Base-by-base conservation (phyloP, 2,329 filamentous ascomycete genomes). In the Cladosporium sp. region DNA sequence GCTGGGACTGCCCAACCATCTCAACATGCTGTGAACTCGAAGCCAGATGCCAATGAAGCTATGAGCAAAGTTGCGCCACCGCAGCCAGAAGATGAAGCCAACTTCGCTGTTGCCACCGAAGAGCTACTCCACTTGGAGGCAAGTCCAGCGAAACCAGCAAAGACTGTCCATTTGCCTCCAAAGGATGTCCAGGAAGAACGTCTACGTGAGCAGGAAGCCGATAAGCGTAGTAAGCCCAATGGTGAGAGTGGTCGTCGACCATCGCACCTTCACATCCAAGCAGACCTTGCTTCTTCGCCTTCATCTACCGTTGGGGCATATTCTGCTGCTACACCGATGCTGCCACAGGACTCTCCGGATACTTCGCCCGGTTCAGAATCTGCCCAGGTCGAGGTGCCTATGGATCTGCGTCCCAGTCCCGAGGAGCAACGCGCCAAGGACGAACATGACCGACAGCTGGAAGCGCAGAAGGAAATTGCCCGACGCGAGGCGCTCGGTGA, bases 281-380 rank as follows among this genome's bases (percentile, higher is more conserved):
- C 51, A 19, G 69, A 71, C 47, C 49, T 63, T 9, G 71, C 73
- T 7, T 80, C 78, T 10, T 80, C 77, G 12, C 82, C 83, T 22
- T 82, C 78, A 8, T 93, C 90, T 5, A 91, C 88, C 1, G 75
- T 83, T 56, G 84, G 80, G 32, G 82, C 86, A 1, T 86, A 87
- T 65, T 91, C 88, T 42, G 85, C 85, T 56, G 84, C 87, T 20
- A 94, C 90, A 0, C 88, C 90, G 1, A 82, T 81, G 35, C 80
- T 86, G 37, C 82, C 86, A 25, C 71, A 75, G 47, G 76, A 77
- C 58, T 73, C 70, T 9, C 74, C 75, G 25, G 69, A 69, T 53
- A 70, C 68, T 8, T 69, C 68, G 17, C 67, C 69, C 17, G 66
- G 69, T 28, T 70, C 70, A 3, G 68, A 71, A 35, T 58, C 55